Evolutionary conservation across 208 protist genomes (phyloP).

Genomic region (Polymyxa betae): DNA sequence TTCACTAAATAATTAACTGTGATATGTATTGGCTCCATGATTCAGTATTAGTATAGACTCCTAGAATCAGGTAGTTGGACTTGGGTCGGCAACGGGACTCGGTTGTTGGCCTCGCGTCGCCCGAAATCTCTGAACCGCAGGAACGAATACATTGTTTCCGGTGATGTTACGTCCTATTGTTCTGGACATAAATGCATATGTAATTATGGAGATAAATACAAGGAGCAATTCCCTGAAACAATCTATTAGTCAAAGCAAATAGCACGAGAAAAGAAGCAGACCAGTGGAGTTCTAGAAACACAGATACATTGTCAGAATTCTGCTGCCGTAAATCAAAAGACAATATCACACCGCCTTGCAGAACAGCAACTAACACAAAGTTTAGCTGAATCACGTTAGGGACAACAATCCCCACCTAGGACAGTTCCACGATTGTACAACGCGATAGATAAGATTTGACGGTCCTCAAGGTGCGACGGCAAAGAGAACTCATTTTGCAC

Average conservation of each 20-base stretch:
- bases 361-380: not conserved
- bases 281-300: constrained; percentile 8
- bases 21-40: not conserved
- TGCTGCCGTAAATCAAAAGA: constrained; percentile 33
- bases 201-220: not conserved
- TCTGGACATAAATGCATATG: not conserved
- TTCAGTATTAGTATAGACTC: not conserved
- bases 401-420: not conserved
- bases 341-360: constrained; percentile 1
- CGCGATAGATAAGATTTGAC: not conserved
- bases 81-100: not conserved
- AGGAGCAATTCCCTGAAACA: not conserved
- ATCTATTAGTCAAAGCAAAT: not conserved
- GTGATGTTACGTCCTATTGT: not conserved
- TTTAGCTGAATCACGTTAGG: not conserved
- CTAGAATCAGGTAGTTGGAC: not conserved
- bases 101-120: not conserved
- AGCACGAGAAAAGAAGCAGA: not conserved
- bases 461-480: not conserved
- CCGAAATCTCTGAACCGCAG: not conserved
- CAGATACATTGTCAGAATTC: not conserved
- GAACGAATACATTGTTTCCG: not conserved
- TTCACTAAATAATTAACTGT: no score
- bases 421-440: not conserved
- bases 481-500: constrained; percentile 19